These are phyloP conservation scores for Emergomyces pasteurianus DNA, from an alignment of 2,329 filamentous ascomycete genomes.

Conservation along the genomic window DNA sequence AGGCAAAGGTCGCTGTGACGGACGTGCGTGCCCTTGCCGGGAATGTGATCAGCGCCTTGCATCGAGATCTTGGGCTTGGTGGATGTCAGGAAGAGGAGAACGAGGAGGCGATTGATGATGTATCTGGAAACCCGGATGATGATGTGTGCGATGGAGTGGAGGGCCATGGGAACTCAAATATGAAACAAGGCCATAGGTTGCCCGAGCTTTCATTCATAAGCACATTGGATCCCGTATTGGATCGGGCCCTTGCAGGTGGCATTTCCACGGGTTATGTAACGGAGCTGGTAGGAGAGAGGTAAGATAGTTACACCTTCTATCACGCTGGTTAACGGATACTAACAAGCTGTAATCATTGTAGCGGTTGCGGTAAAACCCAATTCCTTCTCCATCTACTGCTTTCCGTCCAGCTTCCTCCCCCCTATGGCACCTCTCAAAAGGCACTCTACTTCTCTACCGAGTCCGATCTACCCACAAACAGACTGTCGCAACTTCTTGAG, in stretches of 20 bases:
- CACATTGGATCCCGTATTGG: constrained; percentile 64
- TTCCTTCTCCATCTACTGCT: constrained; percentile 77
- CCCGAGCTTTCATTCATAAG: constrained; percentile 49
- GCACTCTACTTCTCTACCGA: constrained; percentile 93
- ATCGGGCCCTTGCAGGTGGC: constrained; percentile 62
- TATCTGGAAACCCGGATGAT: constrained; percentile 1
- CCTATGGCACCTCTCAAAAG: constrained; percentile 57
- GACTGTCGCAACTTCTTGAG: constrained; percentile 66
- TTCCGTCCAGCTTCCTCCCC: constrained; percentile 66
- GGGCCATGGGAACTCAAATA: constrained; percentile 11
- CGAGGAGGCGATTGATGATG: neutral
- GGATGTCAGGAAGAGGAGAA: constrained; percentile 5
- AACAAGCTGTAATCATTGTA: constrained; percentile 20
- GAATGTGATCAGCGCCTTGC: constrained; percentile 55
- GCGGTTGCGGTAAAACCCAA: constrained; percentile 89
- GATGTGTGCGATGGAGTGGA: no score
- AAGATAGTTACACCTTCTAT: constrained; percentile 7
- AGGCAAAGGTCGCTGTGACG: constrained; percentile 66
- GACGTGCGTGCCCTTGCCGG: constrained; percentile 65
- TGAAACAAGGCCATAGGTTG: constrained; percentile 6
- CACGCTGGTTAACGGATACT: constrained; percentile 9
- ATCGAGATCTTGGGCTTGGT: constrained; percentile 45
- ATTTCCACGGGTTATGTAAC: constrained; percentile 71
- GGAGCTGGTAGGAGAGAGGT: constrained; percentile 87
- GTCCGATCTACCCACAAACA: constrained; percentile 66